Base-by-base conservation (phyloP, 2,329 filamentous ascomycete species). In the Huntiella savannae region DNA sequence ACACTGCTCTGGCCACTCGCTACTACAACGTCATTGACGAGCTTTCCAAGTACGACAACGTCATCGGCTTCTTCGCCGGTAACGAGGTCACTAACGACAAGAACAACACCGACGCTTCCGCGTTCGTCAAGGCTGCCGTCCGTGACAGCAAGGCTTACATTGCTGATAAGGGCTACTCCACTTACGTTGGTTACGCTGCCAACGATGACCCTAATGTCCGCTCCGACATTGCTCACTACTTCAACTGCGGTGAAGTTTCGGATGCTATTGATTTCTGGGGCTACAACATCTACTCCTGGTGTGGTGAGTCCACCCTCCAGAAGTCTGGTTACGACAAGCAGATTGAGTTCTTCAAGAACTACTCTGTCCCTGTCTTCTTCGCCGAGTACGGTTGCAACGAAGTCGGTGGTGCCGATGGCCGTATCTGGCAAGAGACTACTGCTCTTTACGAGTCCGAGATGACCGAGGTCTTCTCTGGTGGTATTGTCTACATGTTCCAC, bases 251-350 rank as follows among this genome's bases (percentile, higher is more conserved):
- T 50, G 62, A 75, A 51, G 59, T 68, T 33, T 65, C 68, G 6
- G 63, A 51, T 65, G 58, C 81, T 51, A 94, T 96, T 54, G 91
- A 98, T 65, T 96, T 92, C 71, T 98, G 87, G 83, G 91, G 91
- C 50, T 96, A 96, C 79, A 98, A 98, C 72, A 94, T 96, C 67
- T 98, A 98, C 73, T 93, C 87, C 45, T 98, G 91, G 91, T 98
- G 91, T 62, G 91, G 88, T 55, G 63, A 87, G 55, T 93, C 83
- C 58, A 75, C 69, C 56, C 91, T 81, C 67, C 58, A 69, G 33
- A 59, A 70, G 50, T 95, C 91, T 3, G 84, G 85, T 46, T 98
- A 87, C 65, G 70, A 79, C 53, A 71, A 77, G 48, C 82, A 88
- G 61, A 86, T 86, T 55, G 63, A 83, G 53, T 88, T 95, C 66